Evolutionary conservation across 805 yeast genomes (phyloP).

Genomic region (Naumovozyma castellii): DNA sequence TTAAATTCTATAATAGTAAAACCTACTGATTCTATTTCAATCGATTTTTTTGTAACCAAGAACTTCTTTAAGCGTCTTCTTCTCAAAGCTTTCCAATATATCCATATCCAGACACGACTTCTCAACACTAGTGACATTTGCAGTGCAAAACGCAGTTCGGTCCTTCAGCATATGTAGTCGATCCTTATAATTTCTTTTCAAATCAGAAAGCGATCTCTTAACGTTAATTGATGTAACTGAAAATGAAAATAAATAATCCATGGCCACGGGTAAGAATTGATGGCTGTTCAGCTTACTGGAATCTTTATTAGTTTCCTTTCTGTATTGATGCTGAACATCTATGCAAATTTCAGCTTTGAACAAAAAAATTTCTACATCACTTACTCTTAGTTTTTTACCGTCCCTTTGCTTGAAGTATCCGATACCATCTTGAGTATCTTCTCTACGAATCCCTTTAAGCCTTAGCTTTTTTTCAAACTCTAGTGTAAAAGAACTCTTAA

Average conservation of each 20-base stretch:
- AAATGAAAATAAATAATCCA: constrained; percentile 2
- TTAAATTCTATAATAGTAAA: too few species aligned
- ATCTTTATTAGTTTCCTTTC: neutral
- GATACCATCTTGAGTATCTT: neutral
- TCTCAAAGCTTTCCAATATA: neutral
- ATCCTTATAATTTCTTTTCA: neutral
- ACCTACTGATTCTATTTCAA: too few species aligned
- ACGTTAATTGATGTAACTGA: constrained; percentile 1
- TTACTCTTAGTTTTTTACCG: neutral
- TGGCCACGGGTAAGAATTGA: neutral
- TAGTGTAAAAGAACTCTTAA: neutral
- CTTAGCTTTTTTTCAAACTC: neutral
- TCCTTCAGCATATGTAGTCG: neutral
- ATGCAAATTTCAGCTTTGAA: neutral
- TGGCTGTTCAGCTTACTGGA: neutral
- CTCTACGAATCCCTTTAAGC: neutral
- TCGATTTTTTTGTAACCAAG: neutral
- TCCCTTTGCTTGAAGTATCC: neutral
- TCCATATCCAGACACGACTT: neutral
- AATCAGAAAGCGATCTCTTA: neutral
- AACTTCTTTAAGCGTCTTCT: neutral
- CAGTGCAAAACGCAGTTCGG: neutral
- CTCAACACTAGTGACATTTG: neutral
- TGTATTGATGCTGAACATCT: neutral
- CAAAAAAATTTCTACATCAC: neutral